Conservation (phyloP, 1,284 basidiomycete genomes). For the Ceratobasidium sp. region DNA sequence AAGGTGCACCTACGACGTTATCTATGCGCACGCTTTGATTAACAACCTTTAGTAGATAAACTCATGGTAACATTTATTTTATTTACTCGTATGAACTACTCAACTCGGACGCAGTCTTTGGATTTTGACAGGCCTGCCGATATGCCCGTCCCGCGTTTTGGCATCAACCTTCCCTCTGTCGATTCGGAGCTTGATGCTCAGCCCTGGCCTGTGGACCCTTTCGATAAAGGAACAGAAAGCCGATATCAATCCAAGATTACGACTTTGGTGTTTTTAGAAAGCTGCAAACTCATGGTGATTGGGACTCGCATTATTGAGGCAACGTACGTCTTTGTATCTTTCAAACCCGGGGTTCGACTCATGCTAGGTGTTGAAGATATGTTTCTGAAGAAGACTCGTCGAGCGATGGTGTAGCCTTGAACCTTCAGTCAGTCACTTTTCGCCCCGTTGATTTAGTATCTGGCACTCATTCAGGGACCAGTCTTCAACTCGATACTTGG, state of each 20-base stretch:
- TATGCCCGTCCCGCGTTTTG: slow-evolving; percentile 49
- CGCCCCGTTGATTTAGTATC: too few species aligned
- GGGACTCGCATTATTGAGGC: slow-evolving; percentile 62
- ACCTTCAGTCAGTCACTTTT: neutral
- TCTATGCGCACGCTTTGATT: neutral
- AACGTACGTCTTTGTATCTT: neutral
- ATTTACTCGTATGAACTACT: neutral
- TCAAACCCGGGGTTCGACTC: too few species aligned
- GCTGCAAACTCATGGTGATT: slow-evolving; percentile 62
- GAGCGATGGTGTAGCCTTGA: neutral
- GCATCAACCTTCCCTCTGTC: slow-evolving; percentile 1
- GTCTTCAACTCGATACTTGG: slow-evolving; percentile 69
- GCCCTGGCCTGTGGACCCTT: slow-evolving; percentile 49
- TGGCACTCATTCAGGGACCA: slow-evolving; percentile 47
- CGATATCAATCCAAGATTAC: slow-evolving; percentile 58
- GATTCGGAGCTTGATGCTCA: neutral
- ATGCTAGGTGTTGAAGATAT: too few species aligned
- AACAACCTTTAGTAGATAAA: neutral
- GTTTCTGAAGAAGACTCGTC: slow-evolving; percentile 48
- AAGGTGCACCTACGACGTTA: slow-evolving; percentile 47
- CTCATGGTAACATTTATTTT: slow-evolving; percentile 6
- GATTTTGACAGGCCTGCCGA: slow-evolving; percentile 59
- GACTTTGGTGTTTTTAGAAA: slow-evolving; percentile 61
- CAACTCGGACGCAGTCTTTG: slow-evolving; percentile 50
- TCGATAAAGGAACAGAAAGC: slow-evolving; percentile 49